A percentile compares a stretch with the other conserved stretches of the same genome.
phyloP scores from a whole-genome alignment of 345 rosid species.

The Acer yangbiense region DNA sequence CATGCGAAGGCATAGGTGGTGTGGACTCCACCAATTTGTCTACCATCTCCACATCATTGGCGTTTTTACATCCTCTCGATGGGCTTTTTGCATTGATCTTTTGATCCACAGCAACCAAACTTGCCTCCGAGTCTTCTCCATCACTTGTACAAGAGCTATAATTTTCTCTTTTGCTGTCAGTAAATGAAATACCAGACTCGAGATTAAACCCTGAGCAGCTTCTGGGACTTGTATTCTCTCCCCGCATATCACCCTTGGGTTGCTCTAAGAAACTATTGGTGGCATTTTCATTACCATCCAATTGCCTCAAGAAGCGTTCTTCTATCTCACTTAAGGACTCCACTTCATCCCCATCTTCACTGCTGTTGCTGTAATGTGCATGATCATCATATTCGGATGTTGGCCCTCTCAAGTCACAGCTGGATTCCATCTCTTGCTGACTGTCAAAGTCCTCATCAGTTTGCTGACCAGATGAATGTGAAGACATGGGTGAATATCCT shows the following conservation, averaged over 20 bases:
- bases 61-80: conserved; percentile 24
- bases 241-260: conserved; percentile 15
- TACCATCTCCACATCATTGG: conserved; percentile 29
- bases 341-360: conserved; percentile 48
- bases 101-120: conserved; percentile 11
- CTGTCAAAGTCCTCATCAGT: conserved; percentile 65
- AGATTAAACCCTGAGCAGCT: conserved; percentile 34
- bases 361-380: conserved; percentile 34
- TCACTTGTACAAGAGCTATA: conserved; percentile 36
- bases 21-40: conserved; percentile 30
- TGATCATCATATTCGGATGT: conserved; percentile 54
- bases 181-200: conserved; percentile 42
- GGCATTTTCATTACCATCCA: conserved; percentile 31
- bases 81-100: conserved; percentile 16
- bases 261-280: conserved; percentile 18
- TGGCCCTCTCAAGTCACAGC: conserved; percentile 63
- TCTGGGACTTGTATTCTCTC: conserved; percentile 30
- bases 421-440: conserved; percentile 79
- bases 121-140: conserved; percentile 37
- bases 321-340: conserved; percentile 65
- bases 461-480: conserved; percentile 54
- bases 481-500: conserved; percentile 71
- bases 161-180: conserved; percentile 48
- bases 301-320: conserved; percentile 66
- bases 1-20: conserved; percentile 20